phyloP scores from a whole-genome alignment of 2,329 filamentous ascomycete genomes.

The Cytospora paraplurivora region DNA sequence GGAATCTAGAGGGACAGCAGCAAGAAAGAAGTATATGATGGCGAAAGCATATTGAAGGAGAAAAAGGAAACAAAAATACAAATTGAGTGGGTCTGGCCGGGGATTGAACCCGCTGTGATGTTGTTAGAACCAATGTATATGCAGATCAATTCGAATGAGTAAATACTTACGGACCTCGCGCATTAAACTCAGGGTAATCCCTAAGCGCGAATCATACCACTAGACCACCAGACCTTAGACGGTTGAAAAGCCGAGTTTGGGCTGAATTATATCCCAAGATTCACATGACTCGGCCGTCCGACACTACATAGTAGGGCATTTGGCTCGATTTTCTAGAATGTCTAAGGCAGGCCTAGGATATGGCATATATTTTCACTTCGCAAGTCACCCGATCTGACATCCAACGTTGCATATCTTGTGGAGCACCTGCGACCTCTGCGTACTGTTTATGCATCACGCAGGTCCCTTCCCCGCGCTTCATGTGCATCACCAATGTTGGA shows the following conservation, averaged over 20 bases:
- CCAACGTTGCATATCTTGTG: too few species aligned
- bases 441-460: too few species aligned
- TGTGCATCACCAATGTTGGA: too few species aligned
- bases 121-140: background rate
- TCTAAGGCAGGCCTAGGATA: too few species aligned
- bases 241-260: background rate
- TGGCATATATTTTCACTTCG: too few species aligned
- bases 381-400: too few species aligned
- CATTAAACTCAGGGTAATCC: constrained; percentile 14
- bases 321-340: too few species aligned
- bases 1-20: too few species aligned
- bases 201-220: constrained; percentile 28
- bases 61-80: background rate
- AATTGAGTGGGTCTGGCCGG: constrained; percentile 21
- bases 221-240: constrained; percentile 25
- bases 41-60: background rate
- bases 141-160: background rate
- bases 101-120: constrained; percentile 16
- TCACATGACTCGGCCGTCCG: background rate
- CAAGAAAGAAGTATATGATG: too few species aligned
- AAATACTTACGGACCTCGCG: constrained; percentile 18
- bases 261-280: background rate
- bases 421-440: too few species aligned
- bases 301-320: too few species aligned
- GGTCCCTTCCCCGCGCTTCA: too few species aligned